Conservation (phyloP, 208 protist genomes). For the Sergeia podlipaevii region DNA sequence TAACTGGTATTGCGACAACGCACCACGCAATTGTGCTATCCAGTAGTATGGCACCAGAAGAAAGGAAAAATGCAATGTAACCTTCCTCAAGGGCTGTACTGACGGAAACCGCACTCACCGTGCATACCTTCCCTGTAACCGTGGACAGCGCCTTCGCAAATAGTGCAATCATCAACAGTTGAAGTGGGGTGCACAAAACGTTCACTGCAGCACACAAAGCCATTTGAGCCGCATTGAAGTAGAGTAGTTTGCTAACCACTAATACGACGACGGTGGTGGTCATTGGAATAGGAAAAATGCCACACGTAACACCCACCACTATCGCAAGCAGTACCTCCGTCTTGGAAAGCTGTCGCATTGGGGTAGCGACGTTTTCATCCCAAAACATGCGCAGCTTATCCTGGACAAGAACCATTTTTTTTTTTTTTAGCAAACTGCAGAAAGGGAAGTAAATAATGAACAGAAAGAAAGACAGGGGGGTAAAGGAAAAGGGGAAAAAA, state of each 20-base stretch:
- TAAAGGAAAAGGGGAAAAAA: constrained; percentile 4
- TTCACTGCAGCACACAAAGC: constrained; percentile 32
- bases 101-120: constrained; percentile 7
- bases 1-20: constrained; percentile 9
- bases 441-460: constrained; percentile 1
- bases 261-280: constrained; percentile 34
- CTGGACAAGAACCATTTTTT: neutral
- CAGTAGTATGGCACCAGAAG: constrained; percentile 27
- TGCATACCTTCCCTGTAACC: neutral
- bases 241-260: constrained; percentile 5
- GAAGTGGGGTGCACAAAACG: constrained; percentile 37
- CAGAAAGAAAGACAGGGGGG: neutral
- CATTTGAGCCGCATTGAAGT: constrained; percentile 16
- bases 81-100: constrained; percentile 12
- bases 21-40: constrained; percentile 33
- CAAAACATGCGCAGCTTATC: constrained; percentile 4
- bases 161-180: constrained; percentile 34
- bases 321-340: constrained; percentile 19
- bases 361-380: constrained; percentile 24
- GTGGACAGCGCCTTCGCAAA: constrained; percentile 15
- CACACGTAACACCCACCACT: constrained; percentile 30
- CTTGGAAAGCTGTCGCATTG: constrained; percentile 17
- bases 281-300: constrained; percentile 56
- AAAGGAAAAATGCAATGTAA: constrained; percentile 14
- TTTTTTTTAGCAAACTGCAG: neutral